These are phyloP conservation scores for Aspergillus hancockii DNA, from an alignment of 495 filamentous ascomycete genomes.

Conservation along the genomic window DNA sequence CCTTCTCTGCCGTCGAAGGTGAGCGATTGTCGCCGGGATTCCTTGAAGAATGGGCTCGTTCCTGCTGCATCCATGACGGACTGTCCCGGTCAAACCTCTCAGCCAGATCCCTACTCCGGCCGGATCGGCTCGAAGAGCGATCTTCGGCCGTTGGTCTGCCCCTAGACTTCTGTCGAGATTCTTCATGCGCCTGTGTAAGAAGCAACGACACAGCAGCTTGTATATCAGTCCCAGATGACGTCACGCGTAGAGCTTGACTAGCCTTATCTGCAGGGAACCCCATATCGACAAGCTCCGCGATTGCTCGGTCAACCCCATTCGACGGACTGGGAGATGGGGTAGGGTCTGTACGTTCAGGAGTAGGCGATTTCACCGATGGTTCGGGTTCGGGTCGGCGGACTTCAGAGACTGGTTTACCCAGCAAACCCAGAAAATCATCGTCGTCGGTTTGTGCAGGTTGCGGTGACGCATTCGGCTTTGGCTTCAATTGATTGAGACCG, in stretches of 20 bases:
- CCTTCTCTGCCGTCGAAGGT: slow-evolving; percentile 64
- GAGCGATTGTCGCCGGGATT: slow-evolving; percentile 54
- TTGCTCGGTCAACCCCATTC: slow-evolving; percentile 73
- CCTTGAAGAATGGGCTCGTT: slow-evolving; percentile 32
- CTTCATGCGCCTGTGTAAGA: slow-evolving; percentile 84
- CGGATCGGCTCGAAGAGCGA: slow-evolving; percentile 32
- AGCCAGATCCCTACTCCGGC: slow-evolving; percentile 38
- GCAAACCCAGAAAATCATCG: slow-evolving; percentile 85
- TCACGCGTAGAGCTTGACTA: slow-evolving; percentile 73
- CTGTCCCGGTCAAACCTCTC: slow-evolving; percentile 39
- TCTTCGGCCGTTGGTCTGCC: slow-evolving; percentile 33
- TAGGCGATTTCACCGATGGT: slow-evolving; percentile 35
- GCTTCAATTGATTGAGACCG: slow-evolving; percentile 69
- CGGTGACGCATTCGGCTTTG: slow-evolving; percentile 35
- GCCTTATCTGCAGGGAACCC: slow-evolving; percentile 85
- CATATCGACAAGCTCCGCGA: slow-evolving; percentile 93
- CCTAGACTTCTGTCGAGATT: slow-evolving; percentile 61
- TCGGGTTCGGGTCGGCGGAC: slow-evolving; percentile 50
- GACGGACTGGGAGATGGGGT: slow-evolving; percentile 36
- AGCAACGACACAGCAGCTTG: slow-evolving; percentile 89
- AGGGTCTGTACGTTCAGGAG: slow-evolving; percentile 48
- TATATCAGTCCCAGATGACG: slow-evolving; percentile 75
- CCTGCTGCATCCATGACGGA: slow-evolving; percentile 42
- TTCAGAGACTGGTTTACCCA: slow-evolving; percentile 85
- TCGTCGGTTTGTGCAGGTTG: slow-evolving; percentile 49